A percentile compares a stretch with the other conserved stretches of the same genome.
phyloP scores from a whole-genome alignment of 2,329 filamentous ascomycete species.

The Dothistroma pini region DNA sequence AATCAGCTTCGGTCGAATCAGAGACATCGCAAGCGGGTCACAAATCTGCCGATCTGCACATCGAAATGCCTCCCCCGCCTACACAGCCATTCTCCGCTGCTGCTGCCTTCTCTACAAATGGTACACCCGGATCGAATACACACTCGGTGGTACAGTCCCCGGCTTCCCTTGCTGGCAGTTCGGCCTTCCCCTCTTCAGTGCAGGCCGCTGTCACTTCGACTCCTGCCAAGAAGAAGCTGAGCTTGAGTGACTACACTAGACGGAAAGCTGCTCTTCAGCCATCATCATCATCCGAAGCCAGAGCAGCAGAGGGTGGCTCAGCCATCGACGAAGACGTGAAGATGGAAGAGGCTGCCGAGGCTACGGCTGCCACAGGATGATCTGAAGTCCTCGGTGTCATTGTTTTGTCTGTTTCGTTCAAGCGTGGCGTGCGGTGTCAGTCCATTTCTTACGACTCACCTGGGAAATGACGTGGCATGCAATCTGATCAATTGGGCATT shows the following conservation, averaged over 20 bases:
- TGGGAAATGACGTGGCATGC: background rate
- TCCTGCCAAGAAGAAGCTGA: constrained; percentile 47
- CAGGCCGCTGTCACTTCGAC: constrained; percentile 42
- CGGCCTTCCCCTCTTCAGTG: constrained; percentile 38
- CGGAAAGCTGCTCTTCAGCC: constrained; percentile 35
- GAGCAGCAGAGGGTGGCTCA: constrained; percentile 24
- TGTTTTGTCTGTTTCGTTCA: constrained; percentile 14
- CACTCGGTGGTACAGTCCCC: constrained; percentile 26
- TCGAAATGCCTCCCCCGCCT: constrained; percentile 34
- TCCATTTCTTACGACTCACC: constrained; percentile 15
- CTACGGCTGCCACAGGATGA: constrained; percentile 13
- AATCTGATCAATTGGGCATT: background rate
- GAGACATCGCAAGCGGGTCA: constrained; percentile 4
- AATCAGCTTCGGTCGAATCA: constrained; percentile 9
- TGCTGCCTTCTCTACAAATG: constrained; percentile 21
- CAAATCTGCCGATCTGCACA: constrained; percentile 29
- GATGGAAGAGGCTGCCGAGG: constrained; percentile 26
- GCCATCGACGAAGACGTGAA: constrained; percentile 30
- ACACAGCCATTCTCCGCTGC: constrained; percentile 26
- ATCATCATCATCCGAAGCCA: constrained; percentile 24
- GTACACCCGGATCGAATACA: constrained; percentile 9
- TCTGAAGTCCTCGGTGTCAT: background rate
- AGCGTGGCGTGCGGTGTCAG: constrained; percentile 19
- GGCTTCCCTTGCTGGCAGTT: constrained; percentile 20
- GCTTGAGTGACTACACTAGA: constrained; percentile 50